Evolutionary conservation across 805 yeast genomes (phyloP), one percentile per base, ranked within the genome.

Genomic region (Kluyveromyces dobzhanskii): DNA sequence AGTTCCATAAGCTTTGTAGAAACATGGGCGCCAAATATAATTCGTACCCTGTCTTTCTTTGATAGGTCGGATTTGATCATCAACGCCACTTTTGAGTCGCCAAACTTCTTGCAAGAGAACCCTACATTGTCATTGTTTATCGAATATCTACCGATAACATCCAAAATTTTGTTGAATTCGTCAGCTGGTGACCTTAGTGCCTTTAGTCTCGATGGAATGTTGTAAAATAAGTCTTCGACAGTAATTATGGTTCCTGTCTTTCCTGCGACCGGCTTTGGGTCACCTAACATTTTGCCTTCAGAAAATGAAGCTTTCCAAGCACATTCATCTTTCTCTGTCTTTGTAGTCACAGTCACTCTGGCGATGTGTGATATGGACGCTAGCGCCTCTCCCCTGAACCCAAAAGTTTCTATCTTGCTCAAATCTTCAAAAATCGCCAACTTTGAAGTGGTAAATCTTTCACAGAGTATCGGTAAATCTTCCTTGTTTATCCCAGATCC

Each of bases 381-480:
- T 35, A 92, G 66, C 0, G 98, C 98, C 59, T 92, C 98, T 12
- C 98, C 98, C 40, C 98, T 70, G 57, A 92, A 92, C 4, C 98
- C 98, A 57, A 86, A 86, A 0, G 97, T 88, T 17, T 73, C 65
- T 17, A 92, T 74, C 3, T 69, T 57, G 36, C 66, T 65, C 42
- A 92, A 69, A 56, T 92, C 98, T 37, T 84, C 90, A 56, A 83
- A 90, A 7, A 62, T 68, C 1, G 61, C 44, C 17, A 92, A 61
- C 58, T 92, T 92, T 0, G 97, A 87, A 0, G 98, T 92, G 17
- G 97, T 85, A 62, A 87, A 90, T 18, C 98, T 65, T 54, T 85
- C 84, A 56, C 97, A 92, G n/a, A 92, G 68, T 4, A 92, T 67
- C 0, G 76, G 70, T 32, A 92, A 56, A 53, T 92, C 97, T 0